Percentiles rank a stretch among this genome's conserved stretches.
phyloP scores from a whole-genome alignment of 2,329 filamentous ascomycete genomes.

The Ascochyta rabiei region DNA sequence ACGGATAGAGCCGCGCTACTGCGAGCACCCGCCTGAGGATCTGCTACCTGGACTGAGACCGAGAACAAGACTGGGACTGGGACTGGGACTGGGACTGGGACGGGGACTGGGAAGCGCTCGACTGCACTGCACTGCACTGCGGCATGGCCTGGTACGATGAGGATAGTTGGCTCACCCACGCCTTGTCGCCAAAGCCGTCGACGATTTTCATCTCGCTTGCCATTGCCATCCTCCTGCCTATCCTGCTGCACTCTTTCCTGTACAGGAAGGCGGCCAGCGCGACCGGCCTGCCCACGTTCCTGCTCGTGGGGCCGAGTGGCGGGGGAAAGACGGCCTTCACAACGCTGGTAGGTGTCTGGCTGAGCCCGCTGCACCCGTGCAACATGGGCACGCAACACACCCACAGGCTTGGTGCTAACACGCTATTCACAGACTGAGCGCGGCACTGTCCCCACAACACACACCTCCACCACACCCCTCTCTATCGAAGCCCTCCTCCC shows the following conservation, averaged over 20 bases:
- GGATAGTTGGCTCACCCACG: slow-evolving; percentile 54
- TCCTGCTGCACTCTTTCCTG: slow-evolving; percentile 78
- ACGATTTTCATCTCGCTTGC: slow-evolving; percentile 71
- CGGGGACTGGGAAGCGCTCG: background rate
- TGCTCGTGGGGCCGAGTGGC: slow-evolving; percentile 80
- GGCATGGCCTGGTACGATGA: slow-evolving; percentile 47
- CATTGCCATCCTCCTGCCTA: slow-evolving; percentile 73
- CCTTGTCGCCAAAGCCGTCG: slow-evolving; percentile 52
- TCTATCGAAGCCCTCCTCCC: slow-evolving; percentile 67
- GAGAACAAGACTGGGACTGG: background rate
- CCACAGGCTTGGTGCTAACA: background rate
- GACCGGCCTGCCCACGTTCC: slow-evolving; percentile 70
- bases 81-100: background rate
- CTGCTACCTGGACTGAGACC: background rate
- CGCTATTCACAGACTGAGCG: slow-evolving; percentile 55
- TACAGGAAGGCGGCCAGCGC: slow-evolving; percentile 70
- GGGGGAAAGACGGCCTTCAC: slow-evolving; percentile 87
- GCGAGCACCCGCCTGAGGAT: slow-evolving; percentile 6
- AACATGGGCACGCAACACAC: background rate
- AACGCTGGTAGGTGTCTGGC: slow-evolving; percentile 65
- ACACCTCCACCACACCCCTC: slow-evolving; percentile 50
- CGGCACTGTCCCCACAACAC: slow-evolving; percentile 61
- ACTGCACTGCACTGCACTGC: background rate
- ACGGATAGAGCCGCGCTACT: slow-evolving; percentile 15
- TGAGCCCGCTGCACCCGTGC: background rate